Percentiles rank a stretch among this genome's conserved stretches.
Evolutionary conservation across 352 stramenopile genomes (phyloP).

Genomic region (Pythium oligandrum): DNA sequence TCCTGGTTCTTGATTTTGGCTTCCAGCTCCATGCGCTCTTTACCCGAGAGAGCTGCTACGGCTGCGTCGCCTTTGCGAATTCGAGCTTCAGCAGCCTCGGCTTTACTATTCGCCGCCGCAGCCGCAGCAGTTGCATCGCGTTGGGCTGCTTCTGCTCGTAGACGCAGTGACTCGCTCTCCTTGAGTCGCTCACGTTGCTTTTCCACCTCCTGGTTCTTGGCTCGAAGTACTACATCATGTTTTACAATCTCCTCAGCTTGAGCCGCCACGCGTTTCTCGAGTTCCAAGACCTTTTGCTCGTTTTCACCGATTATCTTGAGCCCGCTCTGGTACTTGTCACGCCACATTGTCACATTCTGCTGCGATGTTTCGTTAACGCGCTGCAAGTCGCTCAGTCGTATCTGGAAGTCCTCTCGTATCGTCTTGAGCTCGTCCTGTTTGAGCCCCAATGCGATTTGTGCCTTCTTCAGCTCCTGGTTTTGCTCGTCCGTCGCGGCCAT

Average conservation of each 20-base stretch:
- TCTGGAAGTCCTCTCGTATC: conserved; percentile 30
- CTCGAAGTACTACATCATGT: conserved; percentile 48
- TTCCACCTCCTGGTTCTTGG: conserved; percentile 47
- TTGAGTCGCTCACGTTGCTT: conserved; percentile 38
- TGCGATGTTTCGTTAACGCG: conserved; percentile 40
- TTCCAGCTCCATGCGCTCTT: conserved; percentile 37
- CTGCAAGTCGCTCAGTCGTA: conserved; percentile 22
- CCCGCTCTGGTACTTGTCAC: conserved; percentile 47
- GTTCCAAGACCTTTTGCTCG: conserved; percentile 31
- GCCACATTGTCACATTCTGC: conserved; percentile 31
- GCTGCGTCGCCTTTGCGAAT: conserved; percentile 10
- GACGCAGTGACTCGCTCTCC: conserved; percentile 38
- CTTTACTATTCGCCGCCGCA: conserved; percentile 10
- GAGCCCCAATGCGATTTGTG: conserved; percentile 32
- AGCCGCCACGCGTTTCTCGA: conserved; percentile 36
- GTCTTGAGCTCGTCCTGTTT: conserved; percentile 44
- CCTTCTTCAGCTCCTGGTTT: conserved; percentile 48
- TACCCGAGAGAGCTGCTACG: conserved; percentile 9
- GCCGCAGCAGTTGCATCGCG: conserved; percentile 23
- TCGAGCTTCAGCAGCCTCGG: conserved; percentile 22
- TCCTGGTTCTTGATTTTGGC: conserved; percentile 31
- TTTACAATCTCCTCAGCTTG: conserved; percentile 58
- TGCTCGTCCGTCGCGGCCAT: conserved; percentile 41
- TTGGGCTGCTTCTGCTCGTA: conserved; percentile 25
- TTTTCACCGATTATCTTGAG: conserved; percentile 26